phyloP scores from a whole-genome alignment of 2,329 filamentous ascomycete species.

The Ascochyta pisi region DNA sequence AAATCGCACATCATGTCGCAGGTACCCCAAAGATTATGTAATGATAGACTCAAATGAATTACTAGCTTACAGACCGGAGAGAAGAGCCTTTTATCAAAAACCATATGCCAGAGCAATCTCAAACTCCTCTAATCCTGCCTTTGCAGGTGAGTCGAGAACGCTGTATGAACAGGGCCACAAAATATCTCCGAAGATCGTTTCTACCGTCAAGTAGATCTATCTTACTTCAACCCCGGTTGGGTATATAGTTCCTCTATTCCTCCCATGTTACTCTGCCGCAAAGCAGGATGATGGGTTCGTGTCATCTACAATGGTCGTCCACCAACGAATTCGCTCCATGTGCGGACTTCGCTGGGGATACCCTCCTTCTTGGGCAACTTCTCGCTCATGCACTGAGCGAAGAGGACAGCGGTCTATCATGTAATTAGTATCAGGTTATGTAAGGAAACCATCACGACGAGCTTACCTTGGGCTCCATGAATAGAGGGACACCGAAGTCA shows the following conservation, averaged over 20 bases:
- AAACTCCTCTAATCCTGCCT: constrained; percentile 11
- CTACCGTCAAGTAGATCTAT: constrained; percentile 2
- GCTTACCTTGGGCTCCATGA: constrained; percentile 96
- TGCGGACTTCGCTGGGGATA: constrained; percentile 87
- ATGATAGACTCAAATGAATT: constrained; percentile 7
- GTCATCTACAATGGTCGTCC: constrained; percentile 39
- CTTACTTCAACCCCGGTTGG: constrained; percentile 9
- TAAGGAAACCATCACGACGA: neutral
- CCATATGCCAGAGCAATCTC: constrained; percentile 7
- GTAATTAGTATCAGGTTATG: constrained; percentile 23
- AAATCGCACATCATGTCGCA: too few species aligned
- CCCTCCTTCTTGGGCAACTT: constrained; percentile 90
- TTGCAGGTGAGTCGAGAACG: constrained; percentile 13
- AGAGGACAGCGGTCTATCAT: constrained; percentile 85
- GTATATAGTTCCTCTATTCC: constrained; percentile 9
- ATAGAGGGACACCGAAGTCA: constrained; percentile 95
- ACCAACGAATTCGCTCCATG: constrained; percentile 95
- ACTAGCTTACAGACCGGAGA: constrained; percentile 15
- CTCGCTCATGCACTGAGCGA: constrained; percentile 95
- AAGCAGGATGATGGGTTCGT: constrained; percentile 4
- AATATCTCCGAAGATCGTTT: neutral
- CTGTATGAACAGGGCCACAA: constrained; percentile 10
- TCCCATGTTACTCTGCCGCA: constrained; percentile 7
- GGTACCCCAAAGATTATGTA: too few species aligned
- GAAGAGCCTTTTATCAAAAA: constrained; percentile 12